Conservation (phyloP, 2,329 filamentous ascomycete species). For the Thielaviopsis musarum region DNA sequence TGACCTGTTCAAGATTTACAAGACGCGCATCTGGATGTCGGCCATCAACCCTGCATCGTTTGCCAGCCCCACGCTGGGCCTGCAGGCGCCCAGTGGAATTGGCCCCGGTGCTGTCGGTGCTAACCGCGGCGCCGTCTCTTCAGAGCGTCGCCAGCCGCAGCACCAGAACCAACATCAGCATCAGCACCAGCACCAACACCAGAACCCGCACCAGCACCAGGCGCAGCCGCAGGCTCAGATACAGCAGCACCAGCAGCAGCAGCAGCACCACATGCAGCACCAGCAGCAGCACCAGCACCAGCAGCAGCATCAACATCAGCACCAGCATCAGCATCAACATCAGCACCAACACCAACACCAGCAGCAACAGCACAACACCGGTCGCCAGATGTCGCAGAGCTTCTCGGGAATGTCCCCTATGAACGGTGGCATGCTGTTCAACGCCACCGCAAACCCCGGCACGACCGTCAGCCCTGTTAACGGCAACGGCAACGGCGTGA, state of each 20-base stretch:
- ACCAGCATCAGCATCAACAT: conserved; percentile 14
- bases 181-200: not conserved
- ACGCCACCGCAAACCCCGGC: not conserved
- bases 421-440: not conserved
- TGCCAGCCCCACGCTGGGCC: conserved; percentile 56
- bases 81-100: conserved; percentile 52
- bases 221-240: conserved; percentile 17
- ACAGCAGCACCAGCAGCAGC: conserved; percentile 19
- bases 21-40: conserved; percentile 99
- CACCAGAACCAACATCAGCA: conserved; percentile 20
- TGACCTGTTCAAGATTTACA: conserved; percentile 98
- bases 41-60: conserved; percentile 97
- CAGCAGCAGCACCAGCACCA: conserved; percentile 21
- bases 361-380: not conserved
- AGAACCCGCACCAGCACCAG: conserved; percentile 2
- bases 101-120: conserved; percentile 48
- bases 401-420: not conserved
- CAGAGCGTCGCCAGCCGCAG: conserved; percentile 32
- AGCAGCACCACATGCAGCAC: conserved; percentile 29
- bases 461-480: not conserved
- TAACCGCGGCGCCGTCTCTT: conserved; percentile 26
- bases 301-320: conserved; percentile 17
- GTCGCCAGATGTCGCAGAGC: not conserved
- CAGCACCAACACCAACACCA: conserved; percentile 5
- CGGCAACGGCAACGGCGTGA: not conserved